Percentiles rank a stretch among this genome's conserved stretches.
These are phyloP conservation scores for Tripterygium wilfordii DNA, from an alignment of 177 flowering plant genomes.

Conservation along the genomic window DNA sequence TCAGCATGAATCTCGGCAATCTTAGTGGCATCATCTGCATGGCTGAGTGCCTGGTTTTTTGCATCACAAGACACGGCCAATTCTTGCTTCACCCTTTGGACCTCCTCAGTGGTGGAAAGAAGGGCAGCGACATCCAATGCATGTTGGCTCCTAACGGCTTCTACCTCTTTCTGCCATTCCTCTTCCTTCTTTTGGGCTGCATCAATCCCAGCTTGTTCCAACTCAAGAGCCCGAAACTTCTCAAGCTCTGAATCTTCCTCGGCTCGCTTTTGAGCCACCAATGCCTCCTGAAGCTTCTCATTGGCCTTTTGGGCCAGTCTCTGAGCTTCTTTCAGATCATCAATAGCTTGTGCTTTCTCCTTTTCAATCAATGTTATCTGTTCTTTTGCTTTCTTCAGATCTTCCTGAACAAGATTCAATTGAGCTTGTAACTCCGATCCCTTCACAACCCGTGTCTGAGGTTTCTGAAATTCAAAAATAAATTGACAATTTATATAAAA, in stretches of 20 bases:
- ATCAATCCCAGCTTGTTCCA: constrained; percentile 86
- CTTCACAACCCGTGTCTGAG: constrained; percentile 36
- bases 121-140: constrained; percentile 69
- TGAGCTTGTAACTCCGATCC: constrained; percentile 72
- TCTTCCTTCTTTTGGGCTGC: constrained; percentile 71
- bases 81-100: constrained; percentile 65
- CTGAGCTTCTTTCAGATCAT: constrained; percentile 71
- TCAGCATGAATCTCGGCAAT: constrained; percentile 76
- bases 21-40: constrained; percentile 87
- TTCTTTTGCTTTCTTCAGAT: constrained; percentile 77
- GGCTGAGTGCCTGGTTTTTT: constrained; percentile 69
- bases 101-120: constrained; percentile 66
- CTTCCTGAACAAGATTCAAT: constrained; percentile 54
- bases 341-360: constrained; percentile 59
- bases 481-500: background rate
- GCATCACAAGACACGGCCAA: constrained; percentile 66
- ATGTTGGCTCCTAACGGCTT: constrained; percentile 65
- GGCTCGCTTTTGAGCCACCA: constrained; percentile 80
- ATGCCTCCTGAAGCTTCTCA: constrained; percentile 72
- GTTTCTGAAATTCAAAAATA: constrained; percentile 36
- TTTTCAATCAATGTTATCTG: constrained; percentile 50
- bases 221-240: constrained; percentile 81
- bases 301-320: constrained; percentile 64
- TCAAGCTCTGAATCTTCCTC: constrained; percentile 85
- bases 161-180: constrained; percentile 72